Base-by-base conservation (phyloP, 2,329 filamentous ascomycete genomes). In the Xylaria sp. region DNA sequence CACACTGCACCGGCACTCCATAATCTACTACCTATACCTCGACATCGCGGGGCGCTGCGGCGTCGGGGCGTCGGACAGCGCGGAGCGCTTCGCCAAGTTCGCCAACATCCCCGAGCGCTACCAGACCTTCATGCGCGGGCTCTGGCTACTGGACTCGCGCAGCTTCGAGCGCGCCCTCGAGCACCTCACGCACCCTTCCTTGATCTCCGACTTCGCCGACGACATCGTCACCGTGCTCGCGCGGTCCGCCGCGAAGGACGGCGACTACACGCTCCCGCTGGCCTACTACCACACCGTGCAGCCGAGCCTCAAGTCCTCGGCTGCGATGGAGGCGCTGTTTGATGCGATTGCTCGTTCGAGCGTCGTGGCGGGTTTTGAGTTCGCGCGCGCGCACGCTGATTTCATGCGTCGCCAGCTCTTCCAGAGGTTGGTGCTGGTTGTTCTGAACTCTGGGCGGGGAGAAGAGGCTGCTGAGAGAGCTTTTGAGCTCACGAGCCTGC, bases 21-120 rank as follows among this genome's bases (percentile, higher is more conserved):
- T 96, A 57, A 85, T 97, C 72, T 97, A 93, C 84, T 97, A 97
- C 79, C 83, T 97, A 48, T 86, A 97, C 2, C 90, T 93, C 76
- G 93, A 97, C 78, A 88, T 91, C 77, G 88, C 91, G 75, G 80
- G 83, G 48, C 80, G 82, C 33, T 86, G 33, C 6, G 39, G 31
- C 48, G 46, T 43, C 75, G 83, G 33, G 33, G 33, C 7, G 84
- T 43, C 41, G 4, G 62, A 64, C 36, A 69, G 28, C 55, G 76
- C 89, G 1, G 84, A 85, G 23, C 70, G 78, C 1, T 94, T 95
- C 74, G 89, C 90, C 18, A 80, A 82, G 51, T 82, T 82, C 28
- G 89, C 89, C 5, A 89, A 90, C 71, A 85, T 97, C 61, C 92
- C 94, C 1, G 85, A 86, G 64, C 93, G 91, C 73, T 97, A 95